Conservation (phyloP, 2,329 filamentous ascomycete species). For the Hypoxylon sp. region DNA sequence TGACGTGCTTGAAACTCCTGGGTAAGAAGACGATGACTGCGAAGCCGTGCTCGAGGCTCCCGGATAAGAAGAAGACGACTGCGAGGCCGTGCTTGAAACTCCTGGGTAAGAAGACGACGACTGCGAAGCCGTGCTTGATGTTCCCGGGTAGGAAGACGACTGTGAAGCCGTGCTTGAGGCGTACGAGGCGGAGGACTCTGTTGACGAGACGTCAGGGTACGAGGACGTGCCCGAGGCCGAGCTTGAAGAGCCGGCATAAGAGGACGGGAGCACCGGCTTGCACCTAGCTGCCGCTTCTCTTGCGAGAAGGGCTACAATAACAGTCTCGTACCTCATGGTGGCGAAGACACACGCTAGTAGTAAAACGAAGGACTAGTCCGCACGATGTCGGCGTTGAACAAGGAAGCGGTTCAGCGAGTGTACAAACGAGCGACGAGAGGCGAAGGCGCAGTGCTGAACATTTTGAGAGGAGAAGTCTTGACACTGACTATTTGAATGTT, state of each 20-base stretch:
- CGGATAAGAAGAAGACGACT: neutral
- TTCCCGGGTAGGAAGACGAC: neutral
- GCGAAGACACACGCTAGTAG: constrained; percentile 16
- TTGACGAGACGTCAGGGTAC: constrained; percentile 9
- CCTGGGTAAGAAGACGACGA: neutral
- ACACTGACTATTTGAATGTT: constrained; percentile 25
- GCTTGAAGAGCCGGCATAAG: constrained; percentile 16
- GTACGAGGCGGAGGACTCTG: constrained; percentile 10
- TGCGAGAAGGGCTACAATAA: constrained; percentile 34
- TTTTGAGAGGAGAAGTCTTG: neutral
- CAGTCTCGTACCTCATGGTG: constrained; percentile 32
- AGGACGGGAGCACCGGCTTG: constrained; percentile 26
- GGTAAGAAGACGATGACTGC: neutral
- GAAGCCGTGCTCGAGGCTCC: neutral
- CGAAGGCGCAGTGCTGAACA: constrained; percentile 12
- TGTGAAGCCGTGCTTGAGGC: neutral
- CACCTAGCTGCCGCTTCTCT: constrained; percentile 33
- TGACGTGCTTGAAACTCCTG: neutral
- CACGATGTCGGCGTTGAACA: constrained; percentile 14
- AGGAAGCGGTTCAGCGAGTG: constrained; percentile 19
- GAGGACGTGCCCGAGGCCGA: constrained; percentile 3
- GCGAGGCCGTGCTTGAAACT: neutral
- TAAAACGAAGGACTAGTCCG: constrained; percentile 30
- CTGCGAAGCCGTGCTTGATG: neutral
- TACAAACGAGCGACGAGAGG: constrained; percentile 31